Percentiles rank a stretch among this genome's conserved stretches.
These are phyloP conservation scores for Aureobasidium subglaciale DNA, from an alignment of 2,329 filamentous ascomycete genomes.

Conservation along the genomic window DNA sequence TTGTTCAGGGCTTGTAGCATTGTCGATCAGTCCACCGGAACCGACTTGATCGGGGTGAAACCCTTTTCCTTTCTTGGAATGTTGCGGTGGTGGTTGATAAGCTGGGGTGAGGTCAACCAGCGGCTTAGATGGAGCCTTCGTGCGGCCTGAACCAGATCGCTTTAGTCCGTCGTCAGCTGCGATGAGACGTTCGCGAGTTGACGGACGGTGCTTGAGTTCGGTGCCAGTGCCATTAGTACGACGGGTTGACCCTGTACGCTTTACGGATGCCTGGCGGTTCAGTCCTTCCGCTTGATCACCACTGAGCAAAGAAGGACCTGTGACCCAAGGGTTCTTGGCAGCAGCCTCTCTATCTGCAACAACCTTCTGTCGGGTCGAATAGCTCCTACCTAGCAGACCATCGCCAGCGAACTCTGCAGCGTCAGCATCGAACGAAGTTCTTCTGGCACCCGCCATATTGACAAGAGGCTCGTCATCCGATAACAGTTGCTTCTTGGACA, in stretches of 20 bases:
- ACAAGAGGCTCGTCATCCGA: constrained; percentile 31
- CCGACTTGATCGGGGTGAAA: constrained; percentile 27
- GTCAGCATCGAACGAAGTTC: constrained; percentile 19
- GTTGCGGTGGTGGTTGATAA: constrained; percentile 58
- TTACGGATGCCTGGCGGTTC: constrained; percentile 14
- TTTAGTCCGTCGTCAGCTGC: constrained; percentile 28
- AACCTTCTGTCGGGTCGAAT: constrained; percentile 40
- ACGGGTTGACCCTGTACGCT: constrained; percentile 28
- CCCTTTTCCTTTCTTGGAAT: constrained; percentile 47
- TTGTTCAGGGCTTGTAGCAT: constrained; percentile 38
- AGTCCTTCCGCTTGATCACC: constrained; percentile 20
- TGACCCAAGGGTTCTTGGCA: constrained; percentile 43
- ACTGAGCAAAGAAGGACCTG: constrained; percentile 53
- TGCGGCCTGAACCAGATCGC: constrained; percentile 37
- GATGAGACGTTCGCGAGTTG: constrained; percentile 12
- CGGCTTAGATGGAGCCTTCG: constrained; percentile 46
- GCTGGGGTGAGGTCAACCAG: constrained; percentile 61
- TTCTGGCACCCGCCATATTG: constrained; percentile 22
- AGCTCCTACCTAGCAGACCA: constrained; percentile 44
- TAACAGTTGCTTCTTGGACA: constrained; percentile 21
- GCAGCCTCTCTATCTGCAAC: constrained; percentile 32
- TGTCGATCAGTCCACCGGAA: constrained; percentile 38
- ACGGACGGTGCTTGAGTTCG: constrained; percentile 12
- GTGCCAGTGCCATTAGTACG: constrained; percentile 20
- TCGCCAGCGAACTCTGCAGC: constrained; percentile 33